A percentile compares a stretch with the other conserved stretches of the same genome.
Evolutionary conservation across 192 early-diverging fungal genomes (phyloP).

Genomic region (Phycomyces blakesleeanus): DNA sequence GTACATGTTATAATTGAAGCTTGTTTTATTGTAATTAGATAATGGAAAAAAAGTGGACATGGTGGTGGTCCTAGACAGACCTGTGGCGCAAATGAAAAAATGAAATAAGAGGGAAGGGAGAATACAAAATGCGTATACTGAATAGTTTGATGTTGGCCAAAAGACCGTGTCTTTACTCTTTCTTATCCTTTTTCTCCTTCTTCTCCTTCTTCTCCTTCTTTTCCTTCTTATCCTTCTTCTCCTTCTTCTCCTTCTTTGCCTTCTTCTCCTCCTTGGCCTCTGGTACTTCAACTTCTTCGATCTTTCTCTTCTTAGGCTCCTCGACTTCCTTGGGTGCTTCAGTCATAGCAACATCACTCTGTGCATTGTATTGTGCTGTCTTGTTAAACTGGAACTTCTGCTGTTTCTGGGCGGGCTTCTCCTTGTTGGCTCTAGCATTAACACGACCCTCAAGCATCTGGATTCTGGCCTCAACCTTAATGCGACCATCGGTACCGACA

Average conservation of each 20-base stretch:
- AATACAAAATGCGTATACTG: too few species aligned
- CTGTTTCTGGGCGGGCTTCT: slow-evolving; percentile 58
- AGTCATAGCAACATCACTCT: slow-evolving; percentile 30
- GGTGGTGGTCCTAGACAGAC: slow-evolving; percentile 2
- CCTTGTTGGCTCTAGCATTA: slow-evolving; percentile 65
- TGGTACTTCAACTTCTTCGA: slow-evolving; percentile 43
- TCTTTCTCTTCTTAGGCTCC: slow-evolving; percentile 45
- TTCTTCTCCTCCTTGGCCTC: slow-evolving; percentile 47
- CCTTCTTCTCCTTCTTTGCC: slow-evolving; percentile 51
- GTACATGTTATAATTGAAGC: too few species aligned
- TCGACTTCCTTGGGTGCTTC: slow-evolving; percentile 38
- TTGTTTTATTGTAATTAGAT: too few species aligned
- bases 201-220: slow-evolving; percentile 43
- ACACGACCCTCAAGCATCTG: slow-evolving; percentile 85
- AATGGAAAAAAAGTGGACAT: neutral
- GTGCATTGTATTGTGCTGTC: slow-evolving; percentile 42
- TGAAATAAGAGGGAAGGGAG: too few species aligned
- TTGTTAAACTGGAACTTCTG: slow-evolving; percentile 59
- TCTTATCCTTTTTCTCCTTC: slow-evolving; percentile 35
- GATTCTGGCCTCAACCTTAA: slow-evolving; percentile 85
- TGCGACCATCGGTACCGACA: slow-evolving; percentile 80
- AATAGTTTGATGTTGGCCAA: too few species aligned
- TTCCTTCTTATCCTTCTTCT: slow-evolving; percentile 50
- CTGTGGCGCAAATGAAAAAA: too few species aligned
- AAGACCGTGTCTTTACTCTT: too few species aligned